Base-by-base conservation (phyloP, 768 basidiomycete species). In the Lentinula edodes region DNA sequence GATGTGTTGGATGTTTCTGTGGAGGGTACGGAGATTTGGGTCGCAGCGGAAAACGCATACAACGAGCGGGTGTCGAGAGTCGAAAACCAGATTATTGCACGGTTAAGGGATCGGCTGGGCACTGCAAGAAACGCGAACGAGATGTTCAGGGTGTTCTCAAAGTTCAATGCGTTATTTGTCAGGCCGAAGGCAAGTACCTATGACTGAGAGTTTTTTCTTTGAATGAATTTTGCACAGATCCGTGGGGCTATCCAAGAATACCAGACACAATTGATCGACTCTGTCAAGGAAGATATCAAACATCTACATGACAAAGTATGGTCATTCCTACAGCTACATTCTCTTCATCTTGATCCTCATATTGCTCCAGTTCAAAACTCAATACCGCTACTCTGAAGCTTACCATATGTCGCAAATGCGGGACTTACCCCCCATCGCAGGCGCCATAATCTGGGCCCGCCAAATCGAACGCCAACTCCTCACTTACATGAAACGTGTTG, bases 361-460 rank as follows among this genome's bases (percentile, higher is more conserved):
- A 18, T 5, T 36, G 3, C 23, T 36, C 39, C 64, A 93, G 88
- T 98, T 98, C 80, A 97, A 96, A 80, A 91, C 90, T 5, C 92
- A 94, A 72, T 98, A 98, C 72, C 91, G 95, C 13, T 88, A 87
- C 72, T 98, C 95, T 1, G 93, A 98, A 75, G 91, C 95, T 8
- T 95, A 91, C 71, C 93, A 97, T 74, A 98, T 98, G 96, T 90
- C 95, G 0, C 95, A 97, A 73, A 93, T 98, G 87, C 93, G 97
- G 28, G 97, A 99, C 72, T 80, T 98, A 9, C 96, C 96, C 1
- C 94, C 95, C n/a, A 97, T 99, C 58, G 93, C 97, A 1, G 93
- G 95, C 32, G 93, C 97, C 16, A 97, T 98, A 72, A 93, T 96
- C 67, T 99, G 97, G 97, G 96, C 97, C 0, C 84, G 90, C n/a